These are phyloP conservation scores for Discostella stelligera DNA, from an alignment of 352 stramenopile genomes.

Conservation along the genomic window DNA sequence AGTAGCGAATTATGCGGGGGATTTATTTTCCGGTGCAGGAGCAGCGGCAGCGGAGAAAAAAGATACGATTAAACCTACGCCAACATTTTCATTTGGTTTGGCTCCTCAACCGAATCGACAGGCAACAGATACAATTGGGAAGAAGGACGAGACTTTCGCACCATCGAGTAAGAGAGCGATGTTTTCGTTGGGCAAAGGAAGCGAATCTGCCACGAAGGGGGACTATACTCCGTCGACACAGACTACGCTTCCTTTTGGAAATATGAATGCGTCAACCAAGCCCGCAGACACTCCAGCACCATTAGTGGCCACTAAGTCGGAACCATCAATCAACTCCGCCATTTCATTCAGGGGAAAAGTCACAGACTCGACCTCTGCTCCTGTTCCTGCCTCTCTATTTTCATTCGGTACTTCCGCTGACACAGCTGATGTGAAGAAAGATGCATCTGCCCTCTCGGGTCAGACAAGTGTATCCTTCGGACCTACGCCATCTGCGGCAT, in stretches of 20 bases:
- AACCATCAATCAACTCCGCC: not conserved
- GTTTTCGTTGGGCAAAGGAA: conserved; percentile 27
- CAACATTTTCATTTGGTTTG: conserved; percentile 21
- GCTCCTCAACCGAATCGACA: not conserved
- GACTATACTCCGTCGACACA: not conserved
- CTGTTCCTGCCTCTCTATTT: conserved; percentile 9
- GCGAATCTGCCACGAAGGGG: conserved; percentile 6
- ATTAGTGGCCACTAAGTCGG: not conserved
- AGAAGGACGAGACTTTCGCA: not conserved
- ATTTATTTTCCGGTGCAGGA: conserved; percentile 14
- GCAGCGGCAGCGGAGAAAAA: not conserved
- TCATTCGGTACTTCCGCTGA: conserved; percentile 1
- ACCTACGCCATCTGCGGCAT: not conserved
- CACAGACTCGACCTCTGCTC: not conserved
- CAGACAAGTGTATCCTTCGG: conserved; percentile 18
- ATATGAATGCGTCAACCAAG: conserved; percentile 1
- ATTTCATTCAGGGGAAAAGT: conserved; percentile 16
- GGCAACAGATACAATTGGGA: not conserved
- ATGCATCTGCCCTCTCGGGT: not conserved
- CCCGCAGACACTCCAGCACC: not conserved
- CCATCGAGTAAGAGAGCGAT: conserved; percentile 17
- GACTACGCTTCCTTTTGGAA: not conserved
- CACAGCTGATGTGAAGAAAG: conserved; percentile 12
- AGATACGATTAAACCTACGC: not conserved
- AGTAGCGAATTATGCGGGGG: not conserved